Percentiles rank a stretch among this genome's conserved stretches.
Conservation (phyloP, 495 filamentous ascomycete genomes). For the Jackrogersella multiformis region DNA sequence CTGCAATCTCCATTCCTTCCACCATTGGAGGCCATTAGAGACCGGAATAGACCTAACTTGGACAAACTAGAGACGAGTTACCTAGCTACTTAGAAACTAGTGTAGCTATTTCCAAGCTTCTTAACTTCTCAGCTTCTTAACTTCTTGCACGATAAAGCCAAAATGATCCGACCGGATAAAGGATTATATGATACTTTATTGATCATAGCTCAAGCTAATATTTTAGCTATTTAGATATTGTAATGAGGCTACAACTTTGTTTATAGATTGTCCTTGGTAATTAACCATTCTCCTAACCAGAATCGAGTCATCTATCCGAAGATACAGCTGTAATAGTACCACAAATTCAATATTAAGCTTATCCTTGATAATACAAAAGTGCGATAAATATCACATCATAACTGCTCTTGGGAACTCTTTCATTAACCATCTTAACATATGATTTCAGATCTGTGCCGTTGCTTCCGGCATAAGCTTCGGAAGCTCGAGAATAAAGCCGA, state of each 20-base stretch:
- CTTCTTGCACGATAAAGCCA: background rate
- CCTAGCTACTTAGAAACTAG: background rate
- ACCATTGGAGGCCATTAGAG: conserved; percentile 10
- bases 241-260: conserved; percentile 13
- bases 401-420: conserved; percentile 13
- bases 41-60: conserved; percentile 25
- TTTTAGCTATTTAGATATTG: background rate
- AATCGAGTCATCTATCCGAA: conserved; percentile 30
- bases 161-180: background rate
- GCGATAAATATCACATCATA: conserved; percentile 18
- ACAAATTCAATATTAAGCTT: conserved; percentile 24
- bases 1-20: conserved; percentile 41
- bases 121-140: too few relatives aligned
- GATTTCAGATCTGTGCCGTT: conserved; percentile 4
- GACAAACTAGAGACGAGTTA: conserved; percentile 11
- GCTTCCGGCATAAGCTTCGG: conserved; percentile 13
- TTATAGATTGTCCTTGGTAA: background rate
- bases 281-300: conserved; percentile 16
- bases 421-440: background rate
- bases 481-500: background rate
- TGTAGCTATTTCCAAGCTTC: background rate
- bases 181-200: conserved; percentile 15
- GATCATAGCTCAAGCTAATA: conserved; percentile 11
- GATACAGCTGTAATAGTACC: background rate
- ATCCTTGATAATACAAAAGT: conserved; percentile 26